Percentiles rank a stretch among this genome's conserved stretches.
phyloP scores from a whole-genome alignment of 768 basidiomycete species.

The Hydnomerulius pinastri region DNA sequence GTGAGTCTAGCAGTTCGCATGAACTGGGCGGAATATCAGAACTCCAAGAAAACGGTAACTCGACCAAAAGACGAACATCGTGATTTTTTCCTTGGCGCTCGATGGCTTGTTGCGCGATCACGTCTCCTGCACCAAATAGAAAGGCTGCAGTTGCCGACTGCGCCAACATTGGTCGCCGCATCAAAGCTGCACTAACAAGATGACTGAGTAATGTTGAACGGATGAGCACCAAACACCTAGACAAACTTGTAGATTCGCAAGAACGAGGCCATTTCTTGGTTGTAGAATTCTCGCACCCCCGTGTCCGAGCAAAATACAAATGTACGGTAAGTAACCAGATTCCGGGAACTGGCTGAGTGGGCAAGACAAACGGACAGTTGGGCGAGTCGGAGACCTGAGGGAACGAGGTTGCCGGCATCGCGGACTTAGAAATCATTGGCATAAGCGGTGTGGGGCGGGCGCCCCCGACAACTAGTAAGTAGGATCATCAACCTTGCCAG shows the following conservation, averaged over 20 bases:
- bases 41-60: not conserved
- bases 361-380: too few species aligned
- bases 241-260: slow-evolving; percentile 46
- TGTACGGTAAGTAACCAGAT: too few species aligned
- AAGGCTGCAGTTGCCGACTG: slow-evolving; percentile 67
- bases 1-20: slow-evolving; percentile 62
- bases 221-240: not conserved
- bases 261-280: slow-evolving; percentile 42
- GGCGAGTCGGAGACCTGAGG: too few species aligned
- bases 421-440: too few species aligned
- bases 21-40: slow-evolving; percentile 40
- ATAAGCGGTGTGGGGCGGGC: too few species aligned
- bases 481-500: too few species aligned
- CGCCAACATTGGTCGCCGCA: slow-evolving; percentile 61
- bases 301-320: not conserved
- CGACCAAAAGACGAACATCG: slow-evolving; percentile 53
- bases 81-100: slow-evolving; percentile 73
- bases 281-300: not conserved
- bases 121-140: slow-evolving; percentile 73
- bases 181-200: slow-evolving; percentile 50
- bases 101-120: slow-evolving; percentile 85
- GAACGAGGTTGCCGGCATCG: too few species aligned
- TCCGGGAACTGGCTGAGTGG: too few species aligned
- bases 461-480: too few species aligned
- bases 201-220: not conserved